Evolutionary conservation across 345 rosid genomes (phyloP), one percentile per base, ranked within the genome.

Genomic region (Rubroshorea leprosula): DNA sequence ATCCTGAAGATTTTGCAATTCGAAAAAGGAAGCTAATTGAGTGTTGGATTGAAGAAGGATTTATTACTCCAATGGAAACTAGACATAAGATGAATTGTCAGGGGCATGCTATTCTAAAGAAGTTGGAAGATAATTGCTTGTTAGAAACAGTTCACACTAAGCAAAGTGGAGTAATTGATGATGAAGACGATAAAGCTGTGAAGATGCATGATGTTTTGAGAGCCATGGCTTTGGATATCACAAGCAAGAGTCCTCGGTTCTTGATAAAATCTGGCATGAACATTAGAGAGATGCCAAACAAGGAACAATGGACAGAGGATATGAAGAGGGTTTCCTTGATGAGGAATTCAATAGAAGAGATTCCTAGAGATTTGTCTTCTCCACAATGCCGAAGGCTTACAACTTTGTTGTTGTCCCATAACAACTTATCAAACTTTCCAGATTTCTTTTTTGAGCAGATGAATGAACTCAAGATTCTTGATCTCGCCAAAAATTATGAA

Each of bases 191-290:
- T 16, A 3, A 0, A 2, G 14, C 15, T 17, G 60, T 66, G 11
- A 62, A 50, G 66, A 70, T 74, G n/a, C n/a, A n/a, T n/a, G n/a
- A n/a, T n/a, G n/a, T n/a, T n/a, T n/a, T n/a, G n/a, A n/a, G n/a
- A n/a, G 68, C 54, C 15, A 31, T 50, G 74, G 66, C 72, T 10
- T 9, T 62, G 27, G 53, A 24, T 35, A 68, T 63, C 50, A 51
- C 38, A 1, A 18, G 16, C 5, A 27, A 0, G 5, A 48, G 27
- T 18, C 49, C 55, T 21, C 22, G 44, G 14, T 26, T 19, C 14
- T 57, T 69, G 31, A 62, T 65, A 13, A 51, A 69, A 57, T 63
- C 58, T 6, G 64, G 48, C 11, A 24, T 18, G 51, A 38, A 57
- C 24, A n/a, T 62, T 18, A 5, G 4, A 16, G 54, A 62, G 18